Base-by-base conservation (phyloP, 2,329 filamentous ascomycete species). In the Phialophora verrucosa region DNA sequence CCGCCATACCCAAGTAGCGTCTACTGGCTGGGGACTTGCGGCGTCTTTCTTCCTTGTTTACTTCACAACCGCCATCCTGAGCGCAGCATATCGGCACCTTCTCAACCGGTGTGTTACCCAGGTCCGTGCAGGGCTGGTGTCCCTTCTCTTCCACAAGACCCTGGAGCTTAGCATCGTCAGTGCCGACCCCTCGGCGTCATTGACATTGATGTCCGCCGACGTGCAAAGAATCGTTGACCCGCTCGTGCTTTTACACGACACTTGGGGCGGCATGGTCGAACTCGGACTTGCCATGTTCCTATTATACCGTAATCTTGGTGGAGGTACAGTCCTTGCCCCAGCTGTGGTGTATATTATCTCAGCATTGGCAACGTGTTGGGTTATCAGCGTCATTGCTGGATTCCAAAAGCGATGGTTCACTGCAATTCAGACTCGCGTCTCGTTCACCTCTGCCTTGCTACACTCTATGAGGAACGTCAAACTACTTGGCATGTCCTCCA, bases 401-500 rank as follows among this genome's bases (percentile, higher is more conserved):
- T 68, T 64, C 14, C 82, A 84, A 64, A 78, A 78, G 5, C 70
- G 74, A 17, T 86, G 84, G 84, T 77, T 85, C 38, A 76, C 81
- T 54, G 82, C 82, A 10, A 83, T 84, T 17, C 78, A 85, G 70
- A 75, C 75, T 29, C 80, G 83, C 2, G 80, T 86, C 23, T 81
- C 79, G 5, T 78, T 80, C 17, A 85, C 83, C 0, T 76, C 81
- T 5, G 78, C 78, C 4, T 81, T 83, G 69, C 75, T 85, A 0
- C 78, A 78, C 3, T 81, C 79, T 20, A 84, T 86, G 75, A 85
- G 84, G 69, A 80, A 79, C 20, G 77, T 85, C 63, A 85, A 84
- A 68, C 79, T 85, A 62, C 77, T 81, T 0, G 84, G 83, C 0
- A 71, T 85, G 8, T 80, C 78, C 38, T 74, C 79, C 12, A 77